Evolutionary conservation across 768 basidiomycete genomes (phyloP).

Genomic region (Boletellus ananas): DNA sequence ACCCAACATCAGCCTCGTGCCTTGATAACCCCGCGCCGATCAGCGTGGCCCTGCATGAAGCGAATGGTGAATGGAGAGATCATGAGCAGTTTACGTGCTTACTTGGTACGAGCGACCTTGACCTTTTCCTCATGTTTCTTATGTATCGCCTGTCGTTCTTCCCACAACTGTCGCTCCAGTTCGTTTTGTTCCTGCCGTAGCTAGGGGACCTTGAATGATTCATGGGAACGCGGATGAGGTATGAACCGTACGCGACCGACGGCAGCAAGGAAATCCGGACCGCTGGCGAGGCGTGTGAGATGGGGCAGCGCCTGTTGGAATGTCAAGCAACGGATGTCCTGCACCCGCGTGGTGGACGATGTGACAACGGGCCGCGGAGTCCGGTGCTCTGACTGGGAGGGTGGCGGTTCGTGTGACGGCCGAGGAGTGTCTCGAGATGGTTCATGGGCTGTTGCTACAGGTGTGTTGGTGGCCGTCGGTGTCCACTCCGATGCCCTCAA

Average conservation of each 20-base stretch:
- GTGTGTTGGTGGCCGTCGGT: conserved; percentile 8
- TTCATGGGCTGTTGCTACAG: conserved; percentile 4
- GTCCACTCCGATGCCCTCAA: conserved; percentile 38
- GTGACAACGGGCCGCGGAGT: conserved; percentile 11
- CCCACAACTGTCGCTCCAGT: conserved; percentile 66
- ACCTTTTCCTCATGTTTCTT: conserved; percentile 69
- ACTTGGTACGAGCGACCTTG: conserved; percentile 66
- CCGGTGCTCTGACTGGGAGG: conserved; percentile 6
- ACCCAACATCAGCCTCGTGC: conserved; percentile 49
- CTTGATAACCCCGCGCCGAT: conserved; percentile 62
- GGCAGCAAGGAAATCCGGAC: conserved; percentile 46
- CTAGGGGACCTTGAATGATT: conserved; percentile 34
- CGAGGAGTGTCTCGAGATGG: conserved; percentile 9
- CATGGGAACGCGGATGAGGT: background rate
- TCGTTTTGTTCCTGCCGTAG: conserved; percentile 68
- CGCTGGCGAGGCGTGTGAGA: conserved; percentile 56
- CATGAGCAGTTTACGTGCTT: conserved; percentile 20
- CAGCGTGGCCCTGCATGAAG: conserved; percentile 53
- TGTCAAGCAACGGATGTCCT: conserved; percentile 46
- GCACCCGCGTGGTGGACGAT: conserved; percentile 5
- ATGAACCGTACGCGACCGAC: conserved; percentile 48
- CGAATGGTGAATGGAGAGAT: conserved; percentile 1
- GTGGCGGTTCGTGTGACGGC: conserved; percentile 14
- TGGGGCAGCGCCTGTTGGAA: conserved; percentile 71
- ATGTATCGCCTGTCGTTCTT: conserved; percentile 60